Base-by-base conservation (phyloP, 176 grass and related monocot genomes). In the Bromus sterilis region DNA sequence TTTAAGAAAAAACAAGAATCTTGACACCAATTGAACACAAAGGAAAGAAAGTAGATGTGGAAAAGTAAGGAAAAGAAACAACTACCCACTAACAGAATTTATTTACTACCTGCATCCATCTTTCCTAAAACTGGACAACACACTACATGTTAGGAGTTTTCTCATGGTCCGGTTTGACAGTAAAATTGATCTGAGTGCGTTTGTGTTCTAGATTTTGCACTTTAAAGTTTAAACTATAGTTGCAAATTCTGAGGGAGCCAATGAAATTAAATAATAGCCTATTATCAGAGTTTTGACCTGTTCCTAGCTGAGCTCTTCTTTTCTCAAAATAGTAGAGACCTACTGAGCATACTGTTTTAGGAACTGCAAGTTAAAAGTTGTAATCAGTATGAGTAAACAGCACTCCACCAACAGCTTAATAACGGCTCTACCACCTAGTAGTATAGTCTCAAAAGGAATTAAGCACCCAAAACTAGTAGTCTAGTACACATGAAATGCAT, bases 1-100 rank as follows among this genome's bases (percentile, higher is more conserved):
- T 44, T 32, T 56, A 79, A 79, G 2, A 74, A 75, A 81, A 80
- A 89, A 15, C 1, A 51, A 55, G 25, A 80, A 81, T 79, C 26
- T 34, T 83, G 40, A 69, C 32, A 64, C 11, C 7, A 77, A 21
- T 56, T 34, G 43, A 32, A 72, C 60, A 31, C 31, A 49, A 60
- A 51, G 68, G 68, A 28, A 44, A 44, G 39, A 28, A 49, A 30
- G n/a, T 48, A 44, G 53, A 46, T 43, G 36, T 12, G 8, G 34
- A 58, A 83, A 36, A 61, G 31, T n/a, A 4, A 71, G 25, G 1
- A 39, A 71, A 87, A n/a, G 32, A 41, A 61, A 71, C 28, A 74
- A 65, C 11, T 41, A 56, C 23, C 41, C 21, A 29, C 31, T 75
- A 58, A 20, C 21, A 28, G 14, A 41, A 26, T 24, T 25, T 41